These are phyloP conservation scores for Fusarium chaquense DNA, from an alignment of 2,329 filamentous ascomycete genomes.

Conservation along the genomic window DNA sequence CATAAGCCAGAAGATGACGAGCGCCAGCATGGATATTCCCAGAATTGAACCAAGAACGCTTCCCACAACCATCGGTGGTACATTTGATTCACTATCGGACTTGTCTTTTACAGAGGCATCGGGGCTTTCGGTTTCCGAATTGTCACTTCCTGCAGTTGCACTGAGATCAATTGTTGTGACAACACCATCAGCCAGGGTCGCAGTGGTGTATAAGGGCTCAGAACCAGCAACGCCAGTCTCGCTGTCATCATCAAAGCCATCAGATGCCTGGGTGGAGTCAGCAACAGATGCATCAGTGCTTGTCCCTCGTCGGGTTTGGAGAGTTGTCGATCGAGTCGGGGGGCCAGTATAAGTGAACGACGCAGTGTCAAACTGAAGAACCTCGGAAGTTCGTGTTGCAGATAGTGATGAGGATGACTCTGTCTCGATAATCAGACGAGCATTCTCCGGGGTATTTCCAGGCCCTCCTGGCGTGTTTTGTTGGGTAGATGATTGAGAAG, in stretches of 20 bases:
- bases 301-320: slow-evolving; percentile 33
- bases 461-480: background rate
- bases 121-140: slow-evolving; percentile 35
- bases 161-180: slow-evolving; percentile 40
- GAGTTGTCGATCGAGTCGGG: slow-evolving; percentile 34
- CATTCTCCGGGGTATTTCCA: slow-evolving; percentile 19
- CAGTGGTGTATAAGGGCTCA: slow-evolving; percentile 34
- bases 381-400: slow-evolving; percentile 20
- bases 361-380: slow-evolving; percentile 38
- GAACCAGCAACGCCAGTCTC: slow-evolving; percentile 34
- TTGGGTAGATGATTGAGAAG: background rate
- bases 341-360: slow-evolving; percentile 36
- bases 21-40: slow-evolving; percentile 56
- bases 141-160: slow-evolving; percentile 39
- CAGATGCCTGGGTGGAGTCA: slow-evolving; percentile 36
- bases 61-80: slow-evolving; percentile 59
- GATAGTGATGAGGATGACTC: slow-evolving; percentile 5
- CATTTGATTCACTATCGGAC: slow-evolving; percentile 22
- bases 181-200: slow-evolving; percentile 37
- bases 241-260: slow-evolving; percentile 19
- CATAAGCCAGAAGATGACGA: slow-evolving; percentile 63
- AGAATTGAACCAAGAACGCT: slow-evolving; percentile 64
- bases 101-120: slow-evolving; percentile 22
- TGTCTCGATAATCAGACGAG: slow-evolving; percentile 16
- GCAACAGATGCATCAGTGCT: slow-evolving; percentile 34